These are phyloP conservation scores for Hymenoscyphus linearis DNA, from an alignment of 2,329 filamentous ascomycete genomes.

Conservation along the genomic window DNA sequence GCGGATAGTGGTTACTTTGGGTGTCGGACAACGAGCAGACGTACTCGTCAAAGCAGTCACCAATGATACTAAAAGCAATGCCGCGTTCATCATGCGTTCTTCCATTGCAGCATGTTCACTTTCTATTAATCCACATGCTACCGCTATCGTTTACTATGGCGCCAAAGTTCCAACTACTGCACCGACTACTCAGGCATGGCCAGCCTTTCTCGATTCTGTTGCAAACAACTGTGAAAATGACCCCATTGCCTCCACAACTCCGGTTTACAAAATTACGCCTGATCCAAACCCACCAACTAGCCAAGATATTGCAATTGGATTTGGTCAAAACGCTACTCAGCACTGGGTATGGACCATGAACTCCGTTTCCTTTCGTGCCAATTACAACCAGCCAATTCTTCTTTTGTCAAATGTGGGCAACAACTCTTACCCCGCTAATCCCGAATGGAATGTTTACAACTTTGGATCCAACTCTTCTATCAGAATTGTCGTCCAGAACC, in stretches of 20 bases:
- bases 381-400: slow-evolving; percentile 6
- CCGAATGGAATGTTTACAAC: slow-evolving; percentile 7
- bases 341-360: slow-evolving; percentile 7
- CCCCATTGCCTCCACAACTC: slow-evolving; percentile 17
- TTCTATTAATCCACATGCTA: slow-evolving; percentile 42
- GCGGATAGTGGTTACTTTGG: slow-evolving; percentile 46
- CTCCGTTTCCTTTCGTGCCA: slow-evolving; percentile 1
- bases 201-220: slow-evolving; percentile 10
- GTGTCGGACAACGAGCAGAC: slow-evolving; percentile 46
- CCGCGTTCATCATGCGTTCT: slow-evolving; percentile 51
- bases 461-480: slow-evolving; percentile 3
- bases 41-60: slow-evolving; percentile 40
- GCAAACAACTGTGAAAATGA: slow-evolving; percentile 16
- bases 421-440: slow-evolving; percentile 1
- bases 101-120: slow-evolving; percentile 43
- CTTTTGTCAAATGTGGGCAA: slow-evolving; percentile 3
- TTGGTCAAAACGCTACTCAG: slow-evolving; percentile 43
- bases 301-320: slow-evolving; percentile 33
- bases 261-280: slow-evolving; percentile 21
- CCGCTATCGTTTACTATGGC: slow-evolving; percentile 61
- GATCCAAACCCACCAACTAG: slow-evolving; percentile 18
- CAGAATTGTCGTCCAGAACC: slow-evolving; percentile 47
- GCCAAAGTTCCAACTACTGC: slow-evolving; percentile 30
- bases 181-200: slow-evolving; percentile 18
- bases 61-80: slow-evolving; percentile 27